A percentile compares a stretch with the other conserved stretches of the same genome.
These are phyloP conservation scores for Trichophyton rubrum DNA, from an alignment of 2,329 filamentous ascomycete genomes.

Conservation along the genomic window DNA sequence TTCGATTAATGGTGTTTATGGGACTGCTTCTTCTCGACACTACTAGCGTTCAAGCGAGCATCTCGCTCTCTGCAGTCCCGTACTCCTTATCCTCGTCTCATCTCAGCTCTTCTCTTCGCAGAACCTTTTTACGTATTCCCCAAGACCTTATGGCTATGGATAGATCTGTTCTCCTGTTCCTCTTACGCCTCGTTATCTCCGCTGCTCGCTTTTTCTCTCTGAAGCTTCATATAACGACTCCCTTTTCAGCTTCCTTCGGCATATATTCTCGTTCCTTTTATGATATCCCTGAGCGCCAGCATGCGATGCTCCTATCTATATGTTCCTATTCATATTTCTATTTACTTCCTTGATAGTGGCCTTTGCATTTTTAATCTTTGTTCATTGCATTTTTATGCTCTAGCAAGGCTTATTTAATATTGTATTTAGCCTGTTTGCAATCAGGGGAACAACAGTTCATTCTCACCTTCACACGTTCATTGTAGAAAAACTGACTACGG, in stretches of 20 bases:
- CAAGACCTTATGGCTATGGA: not conserved
- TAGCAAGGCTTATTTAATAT: not conserved
- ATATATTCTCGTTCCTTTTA: not conserved
- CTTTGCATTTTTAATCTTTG: not conserved
- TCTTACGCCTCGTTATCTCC: not conserved
- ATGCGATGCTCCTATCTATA: not conserved
- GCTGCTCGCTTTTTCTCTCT: not conserved
- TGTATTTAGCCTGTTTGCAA: not conserved
- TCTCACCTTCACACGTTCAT: not conserved
- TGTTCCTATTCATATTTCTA: not conserved
- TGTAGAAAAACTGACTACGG: too few relatives aligned
- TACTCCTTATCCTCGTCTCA: not conserved
- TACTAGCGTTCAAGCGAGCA: not conserved
- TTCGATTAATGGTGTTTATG: not conserved
- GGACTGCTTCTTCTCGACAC: not conserved
- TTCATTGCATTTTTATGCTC: not conserved
- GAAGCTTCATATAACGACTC: not conserved
- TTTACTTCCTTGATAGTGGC: not conserved
- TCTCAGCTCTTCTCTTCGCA: not conserved
- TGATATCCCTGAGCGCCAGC: slow-evolving; percentile 3
- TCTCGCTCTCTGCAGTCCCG: not conserved
- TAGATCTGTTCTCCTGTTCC: slow-evolving; percentile 1
- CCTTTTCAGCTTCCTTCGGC: not conserved
- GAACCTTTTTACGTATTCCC: not conserved
- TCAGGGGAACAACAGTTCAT: not conserved